Evolutionary conservation across 306 rosid species (phyloP).

Genomic region (Cucurbita argyrosperma): DNA sequence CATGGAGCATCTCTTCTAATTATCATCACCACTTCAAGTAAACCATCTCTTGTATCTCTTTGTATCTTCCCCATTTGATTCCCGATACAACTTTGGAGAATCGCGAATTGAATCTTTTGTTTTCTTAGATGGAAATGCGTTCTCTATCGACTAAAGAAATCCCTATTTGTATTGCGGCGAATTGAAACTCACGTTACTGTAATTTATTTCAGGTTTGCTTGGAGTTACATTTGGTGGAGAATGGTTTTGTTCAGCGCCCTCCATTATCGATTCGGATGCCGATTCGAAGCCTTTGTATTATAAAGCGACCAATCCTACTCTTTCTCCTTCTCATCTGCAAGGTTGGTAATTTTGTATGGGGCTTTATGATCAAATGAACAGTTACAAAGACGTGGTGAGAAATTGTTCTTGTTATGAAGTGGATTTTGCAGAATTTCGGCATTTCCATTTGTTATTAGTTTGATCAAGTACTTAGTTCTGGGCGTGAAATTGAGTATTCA

Average conservation of each 20-base stretch:
- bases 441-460: neutral
- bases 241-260: conserved; percentile 68
- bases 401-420: neutral
- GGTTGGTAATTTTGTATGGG: conserved; percentile 27
- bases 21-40: neutral
- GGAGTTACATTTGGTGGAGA: conserved; percentile 24
- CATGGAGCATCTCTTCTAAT: neutral
- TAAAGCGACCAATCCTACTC: conserved; percentile 51
- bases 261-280: conserved; percentile 19
- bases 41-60: neutral
- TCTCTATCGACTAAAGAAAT: neutral
- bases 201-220: conserved; percentile 35
- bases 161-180: neutral
- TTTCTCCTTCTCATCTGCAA: conserved; percentile 65
- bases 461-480: neutral
- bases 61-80: neutral
- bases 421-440: neutral
- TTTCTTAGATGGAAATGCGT: neutral
- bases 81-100: neutral
- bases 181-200: neutral
- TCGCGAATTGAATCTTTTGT: neutral
- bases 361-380: neutral
- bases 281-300: conserved; percentile 43
- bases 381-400: neutral
- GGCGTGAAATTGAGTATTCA: neutral